Conservation (phyloP, 768 basidiomycete species). For the Calocybe indica region DNA sequence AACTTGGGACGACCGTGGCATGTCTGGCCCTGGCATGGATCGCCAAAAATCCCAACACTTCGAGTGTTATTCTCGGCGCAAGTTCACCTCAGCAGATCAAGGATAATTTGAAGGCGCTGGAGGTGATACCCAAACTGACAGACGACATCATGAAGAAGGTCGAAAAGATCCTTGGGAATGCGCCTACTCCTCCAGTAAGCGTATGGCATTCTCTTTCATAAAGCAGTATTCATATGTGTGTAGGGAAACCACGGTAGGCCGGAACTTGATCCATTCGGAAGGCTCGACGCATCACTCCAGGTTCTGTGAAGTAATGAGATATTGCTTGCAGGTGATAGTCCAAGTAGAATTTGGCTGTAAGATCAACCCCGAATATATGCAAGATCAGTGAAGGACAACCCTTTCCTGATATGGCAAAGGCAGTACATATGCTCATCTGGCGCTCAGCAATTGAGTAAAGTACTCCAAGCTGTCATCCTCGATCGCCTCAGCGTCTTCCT, state of each 20-base stretch:
- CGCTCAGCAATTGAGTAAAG: no score
- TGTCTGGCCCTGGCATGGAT: conserved; percentile 80
- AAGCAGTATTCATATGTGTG: background rate
- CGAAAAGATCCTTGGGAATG: conserved; percentile 59
- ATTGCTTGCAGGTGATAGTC: no score
- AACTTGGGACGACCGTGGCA: conserved; percentile 50
- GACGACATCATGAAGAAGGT: conserved; percentile 59
- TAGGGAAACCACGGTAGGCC: background rate
- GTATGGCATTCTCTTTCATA: background rate
- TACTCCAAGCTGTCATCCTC: no score
- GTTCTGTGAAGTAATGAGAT: no score
- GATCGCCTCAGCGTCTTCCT: no score
- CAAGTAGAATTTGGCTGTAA: no score
- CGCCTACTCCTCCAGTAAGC: conserved; percentile 34
- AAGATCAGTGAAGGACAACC: no score
- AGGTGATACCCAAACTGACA: conserved; percentile 68
- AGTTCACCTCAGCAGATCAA: conserved; percentile 55
- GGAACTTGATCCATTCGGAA: background rate
- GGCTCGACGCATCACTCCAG: no score
- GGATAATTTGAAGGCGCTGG: conserved; percentile 66
- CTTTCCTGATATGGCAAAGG: no score
- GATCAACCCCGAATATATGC: no score
- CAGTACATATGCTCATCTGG: no score
- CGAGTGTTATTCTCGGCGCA: conserved; percentile 63
- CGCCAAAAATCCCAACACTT: conserved; percentile 58